Evolutionary conservation across 2,329 filamentous ascomycete genomes (phyloP).

Genomic region (Hypoxylon sp.): DNA sequence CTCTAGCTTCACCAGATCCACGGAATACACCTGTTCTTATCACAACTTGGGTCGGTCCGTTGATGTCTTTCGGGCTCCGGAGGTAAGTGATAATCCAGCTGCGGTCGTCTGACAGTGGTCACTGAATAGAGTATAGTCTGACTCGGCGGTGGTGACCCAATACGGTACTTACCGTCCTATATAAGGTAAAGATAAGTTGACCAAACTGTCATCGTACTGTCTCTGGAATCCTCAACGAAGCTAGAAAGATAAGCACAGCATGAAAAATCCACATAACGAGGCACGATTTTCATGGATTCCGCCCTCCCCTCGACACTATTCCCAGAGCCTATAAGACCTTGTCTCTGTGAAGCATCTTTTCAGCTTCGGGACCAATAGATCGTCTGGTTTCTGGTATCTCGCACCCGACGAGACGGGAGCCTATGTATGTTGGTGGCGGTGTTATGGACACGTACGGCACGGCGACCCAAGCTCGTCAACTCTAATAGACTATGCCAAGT

Average conservation of each 20-base stretch:
- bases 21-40: constrained; percentile 33
- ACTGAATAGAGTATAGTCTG: constrained; percentile 38
- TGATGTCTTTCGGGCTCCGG: constrained; percentile 20
- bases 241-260: constrained; percentile 31
- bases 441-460: constrained; percentile 10
- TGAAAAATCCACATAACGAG: constrained; percentile 15
- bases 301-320: constrained; percentile 27
- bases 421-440: constrained; percentile 25
- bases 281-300: constrained; percentile 22
- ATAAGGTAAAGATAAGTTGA: constrained; percentile 34
- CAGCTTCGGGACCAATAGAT: constrained; percentile 14
- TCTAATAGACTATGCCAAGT: constrained; percentile 28
- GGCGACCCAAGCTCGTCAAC: constrained; percentile 13
- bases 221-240: constrained; percentile 30
- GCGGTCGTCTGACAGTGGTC: constrained; percentile 32
- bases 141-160: constrained; percentile 32
- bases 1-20: constrained; percentile 12
- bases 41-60: constrained; percentile 14
- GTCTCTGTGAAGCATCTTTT: constrained; percentile 15
- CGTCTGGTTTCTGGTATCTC: background rate
- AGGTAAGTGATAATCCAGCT: constrained; percentile 20
- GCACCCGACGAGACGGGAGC: constrained; percentile 12
- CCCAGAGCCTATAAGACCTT: constrained; percentile 10
- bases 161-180: constrained; percentile 26
- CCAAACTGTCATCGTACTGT: constrained; percentile 21